Evolutionary conservation across 1,284 basidiomycete genomes (phyloP), one percentile per base, ranked within the genome.

Genomic region (Phellopilus nigrolimitatus): DNA sequence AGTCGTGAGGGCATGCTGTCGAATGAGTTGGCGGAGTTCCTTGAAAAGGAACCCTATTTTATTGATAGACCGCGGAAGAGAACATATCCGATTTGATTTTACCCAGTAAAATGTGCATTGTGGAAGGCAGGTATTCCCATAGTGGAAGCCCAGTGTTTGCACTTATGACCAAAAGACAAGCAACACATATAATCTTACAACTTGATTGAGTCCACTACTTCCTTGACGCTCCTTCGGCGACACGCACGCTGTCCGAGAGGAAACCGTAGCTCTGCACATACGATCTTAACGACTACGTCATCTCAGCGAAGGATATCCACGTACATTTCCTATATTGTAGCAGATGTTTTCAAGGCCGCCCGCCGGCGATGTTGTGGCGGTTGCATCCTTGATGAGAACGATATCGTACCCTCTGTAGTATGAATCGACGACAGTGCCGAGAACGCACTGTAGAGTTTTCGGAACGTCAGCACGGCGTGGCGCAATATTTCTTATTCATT

Each of bases 341-440:
- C 80, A 62, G 9, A 84, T 71, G 56, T 77, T 84, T 58, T 79
- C 75, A 41, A 75, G 68, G 6, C 73, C 80, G n/a, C 80, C 79
- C 3, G 67, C 59, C 3, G 82, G 80, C 6, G 79, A 81, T 2
- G 79, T 79, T 1, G 83, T 84, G 17, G 80, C 82, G 12, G 74
- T 76, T 46, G 71, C 72, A 57, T 84, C 82, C 51, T 74, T 62
- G 3, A 84, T 67, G 9, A 79, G 61, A 47, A 85, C 68, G 57
- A 76, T 77, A 59, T 83, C 80, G 59, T 84, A 84, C 10, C 82
- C 82, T 30, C 73, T 70, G 60, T 69, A 82, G 62, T 83, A 83
- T 2, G 81, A 78, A 56, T 84, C 82, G 7, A 76, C 70, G 19
- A 84, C 56, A 0, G 82, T 84, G 3, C 82, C 82, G 10, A 76